phyloP scores from a whole-genome alignment of 2,329 filamentous ascomycete species.

The Penicillium fuscoglaucum region DNA sequence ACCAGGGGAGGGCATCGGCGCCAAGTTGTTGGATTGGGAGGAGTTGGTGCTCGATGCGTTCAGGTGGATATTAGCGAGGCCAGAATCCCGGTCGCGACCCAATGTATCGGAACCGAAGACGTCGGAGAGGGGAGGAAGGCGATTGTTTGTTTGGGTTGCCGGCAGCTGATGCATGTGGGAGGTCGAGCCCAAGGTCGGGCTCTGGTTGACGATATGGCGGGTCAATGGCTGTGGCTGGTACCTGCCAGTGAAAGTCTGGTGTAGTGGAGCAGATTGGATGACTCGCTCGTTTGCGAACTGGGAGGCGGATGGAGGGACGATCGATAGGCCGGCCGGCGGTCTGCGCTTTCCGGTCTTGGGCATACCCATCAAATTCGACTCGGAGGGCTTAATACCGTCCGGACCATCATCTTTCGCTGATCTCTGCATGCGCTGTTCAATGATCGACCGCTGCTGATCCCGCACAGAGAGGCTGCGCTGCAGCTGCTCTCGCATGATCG shows the following conservation, averaged over 20 bases:
- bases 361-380: conserved; percentile 44
- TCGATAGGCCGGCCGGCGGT: conserved; percentile 83
- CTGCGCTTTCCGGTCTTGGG: conserved; percentile 50
- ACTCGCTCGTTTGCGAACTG: conserved; percentile 92
- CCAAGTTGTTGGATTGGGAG: conserved; percentile 63
- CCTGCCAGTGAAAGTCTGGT: conserved; percentile 92
- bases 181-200: conserved; percentile 76
- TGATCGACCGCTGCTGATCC: conserved; percentile 92
- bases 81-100: conserved; percentile 42
- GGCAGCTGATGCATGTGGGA: conserved; percentile 90
- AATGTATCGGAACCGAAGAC: conserved; percentile 82
- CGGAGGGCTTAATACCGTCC: conserved; percentile 57
- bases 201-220: conserved; percentile 76
- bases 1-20: conserved; percentile 74
- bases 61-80: conserved; percentile 44
- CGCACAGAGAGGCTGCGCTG: conserved; percentile 91
- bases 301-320: conserved; percentile 89
- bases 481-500: conserved; percentile 92
- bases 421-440: conserved; percentile 86
- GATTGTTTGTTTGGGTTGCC: conserved; percentile 84
- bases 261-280: conserved; percentile 91
- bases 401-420: conserved; percentile 76
- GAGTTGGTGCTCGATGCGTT: conserved; percentile 64
- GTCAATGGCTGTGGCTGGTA: conserved; percentile 75
- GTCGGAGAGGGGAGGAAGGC: conserved; percentile 88